phyloP scores from a whole-genome alignment of 2,329 filamentous ascomycete genomes.

The Pyrenochaeta sp. region DNA sequence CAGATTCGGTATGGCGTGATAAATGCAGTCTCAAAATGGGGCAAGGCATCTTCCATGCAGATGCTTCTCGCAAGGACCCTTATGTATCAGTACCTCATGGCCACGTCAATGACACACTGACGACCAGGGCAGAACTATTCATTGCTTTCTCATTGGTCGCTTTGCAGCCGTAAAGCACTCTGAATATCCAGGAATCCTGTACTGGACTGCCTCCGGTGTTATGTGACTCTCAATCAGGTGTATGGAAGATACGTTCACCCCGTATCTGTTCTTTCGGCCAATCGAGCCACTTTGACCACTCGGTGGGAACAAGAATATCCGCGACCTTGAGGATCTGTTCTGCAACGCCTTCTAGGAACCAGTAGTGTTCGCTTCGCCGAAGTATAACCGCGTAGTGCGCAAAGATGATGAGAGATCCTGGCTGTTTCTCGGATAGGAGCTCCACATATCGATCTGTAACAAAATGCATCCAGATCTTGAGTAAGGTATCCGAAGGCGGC shows the following conservation, averaged over 20 bases:
- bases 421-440: conserved; percentile 38
- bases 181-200: too few species aligned
- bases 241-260: conserved; percentile 1
- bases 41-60: background rate
- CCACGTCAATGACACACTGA: background rate
- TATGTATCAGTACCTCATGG: background rate
- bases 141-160: too few species aligned
- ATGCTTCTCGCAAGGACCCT: background rate
- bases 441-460: conserved; percentile 37
- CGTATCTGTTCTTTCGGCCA: conserved; percentile 39
- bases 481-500: conserved; percentile 32
- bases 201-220: background rate
- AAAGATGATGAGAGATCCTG: conserved; percentile 46
- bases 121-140: too few species aligned
- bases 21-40: background rate
- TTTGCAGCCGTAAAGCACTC: too few species aligned
- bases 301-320: conserved; percentile 32
- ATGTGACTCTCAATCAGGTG: conserved; percentile 4
- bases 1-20: conserved; percentile 1
- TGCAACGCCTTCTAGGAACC: conserved; percentile 35
- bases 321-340: conserved; percentile 36
- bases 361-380: conserved; percentile 26
- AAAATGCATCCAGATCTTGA: conserved; percentile 39
- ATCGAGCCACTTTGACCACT: conserved; percentile 39
- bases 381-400: conserved; percentile 48